A percentile compares a stretch with the other conserved stretches of the same genome.
phyloP scores from a whole-genome alignment of 495 filamentous ascomycete species.

The Penicillium simplicissimum region DNA sequence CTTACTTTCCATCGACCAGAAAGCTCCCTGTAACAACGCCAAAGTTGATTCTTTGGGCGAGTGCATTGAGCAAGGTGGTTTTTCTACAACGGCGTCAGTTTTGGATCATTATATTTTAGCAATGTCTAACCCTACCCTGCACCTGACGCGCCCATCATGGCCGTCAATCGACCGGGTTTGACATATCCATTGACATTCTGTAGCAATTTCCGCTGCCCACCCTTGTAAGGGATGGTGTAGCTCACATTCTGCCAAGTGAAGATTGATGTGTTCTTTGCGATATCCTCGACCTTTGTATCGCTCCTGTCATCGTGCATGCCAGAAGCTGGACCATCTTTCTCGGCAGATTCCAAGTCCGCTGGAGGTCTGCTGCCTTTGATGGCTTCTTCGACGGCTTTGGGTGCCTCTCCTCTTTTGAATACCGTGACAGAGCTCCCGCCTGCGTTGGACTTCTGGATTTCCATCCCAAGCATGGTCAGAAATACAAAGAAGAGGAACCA shows the following conservation, averaged over 20 bases:
- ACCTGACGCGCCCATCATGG: slow-evolving; percentile 66
- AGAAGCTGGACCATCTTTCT: slow-evolving; percentile 25
- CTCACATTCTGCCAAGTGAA: slow-evolving; percentile 80
- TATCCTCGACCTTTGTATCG: slow-evolving; percentile 36
- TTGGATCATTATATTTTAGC: background rate
- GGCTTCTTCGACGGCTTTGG: slow-evolving; percentile 51
- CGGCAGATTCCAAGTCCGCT: slow-evolving; percentile 51
- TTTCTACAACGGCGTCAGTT: slow-evolving; percentile 34
- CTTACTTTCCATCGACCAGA: slow-evolving; percentile 54
- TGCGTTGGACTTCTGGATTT: slow-evolving; percentile 68
- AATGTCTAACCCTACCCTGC: slow-evolving; percentile 47
- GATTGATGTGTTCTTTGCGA: slow-evolving; percentile 61
- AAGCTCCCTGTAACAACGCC: slow-evolving; percentile 53
- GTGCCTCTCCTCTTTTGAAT: slow-evolving; percentile 63
- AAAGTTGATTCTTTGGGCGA: slow-evolving; percentile 57
- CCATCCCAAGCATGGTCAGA: slow-evolving; percentile 64
- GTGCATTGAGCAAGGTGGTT: slow-evolving; percentile 55
- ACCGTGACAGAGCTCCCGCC: slow-evolving; percentile 71
- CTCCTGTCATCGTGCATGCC: slow-evolving; percentile 28
- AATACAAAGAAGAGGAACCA: slow-evolving; percentile 56
- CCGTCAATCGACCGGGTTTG: slow-evolving; percentile 69
- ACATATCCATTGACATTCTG: slow-evolving; percentile 69
- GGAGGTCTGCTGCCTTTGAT: slow-evolving; percentile 33
- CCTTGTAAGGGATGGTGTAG: slow-evolving; percentile 68
- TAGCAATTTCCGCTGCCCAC: slow-evolving; percentile 58